Conservation (phyloP, 805 yeast genomes). For the Nakazawaea peltata region DNA sequence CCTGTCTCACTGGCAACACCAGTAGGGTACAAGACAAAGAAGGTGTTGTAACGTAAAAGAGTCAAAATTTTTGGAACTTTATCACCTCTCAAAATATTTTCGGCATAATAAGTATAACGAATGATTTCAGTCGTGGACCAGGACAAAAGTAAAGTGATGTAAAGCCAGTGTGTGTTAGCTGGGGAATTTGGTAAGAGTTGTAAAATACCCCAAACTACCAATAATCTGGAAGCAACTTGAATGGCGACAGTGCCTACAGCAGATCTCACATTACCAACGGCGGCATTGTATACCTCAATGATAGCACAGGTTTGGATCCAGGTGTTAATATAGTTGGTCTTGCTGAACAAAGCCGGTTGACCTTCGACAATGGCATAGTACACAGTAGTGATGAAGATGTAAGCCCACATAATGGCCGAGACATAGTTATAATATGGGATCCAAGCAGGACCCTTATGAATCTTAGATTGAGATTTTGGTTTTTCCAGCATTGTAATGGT, state of each 20-base stretch:
- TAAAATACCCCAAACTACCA: slow-evolving; percentile 79
- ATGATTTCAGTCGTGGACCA: slow-evolving; percentile 96
- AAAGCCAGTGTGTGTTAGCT: slow-evolving; percentile 51
- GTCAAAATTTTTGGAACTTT: slow-evolving; percentile 50
- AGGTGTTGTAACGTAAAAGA: slow-evolving; percentile 76
- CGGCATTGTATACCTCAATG: slow-evolving; percentile 73
- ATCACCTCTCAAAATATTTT: slow-evolving; percentile 40
- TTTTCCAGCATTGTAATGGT: too few relatives aligned
- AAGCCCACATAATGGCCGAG: slow-evolving; percentile 25
- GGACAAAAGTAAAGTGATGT: slow-evolving; percentile 61
- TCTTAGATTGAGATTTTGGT: too few relatives aligned
- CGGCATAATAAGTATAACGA: slow-evolving; percentile 82
- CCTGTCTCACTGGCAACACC: slow-evolving; percentile 85
- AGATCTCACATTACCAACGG: slow-evolving; percentile 74
- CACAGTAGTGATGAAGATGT: slow-evolving; percentile 20
- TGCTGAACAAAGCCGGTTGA: slow-evolving; percentile 57
- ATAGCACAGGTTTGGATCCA: slow-evolving; percentile 72
- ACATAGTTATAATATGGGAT: slow-evolving; percentile 23
- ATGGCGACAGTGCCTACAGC: slow-evolving; percentile 78
- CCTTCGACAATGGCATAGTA: slow-evolving; percentile 4
- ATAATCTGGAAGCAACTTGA: slow-evolving; percentile 80
- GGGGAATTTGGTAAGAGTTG: slow-evolving; percentile 66
- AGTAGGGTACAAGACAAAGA: slow-evolving; percentile 76
- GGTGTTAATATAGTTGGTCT: slow-evolving; percentile 51
- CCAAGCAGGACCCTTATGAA: slow-evolving; percentile 18